Evolutionary conservation across 108 stramenopile genomes (phyloP), one percentile per base, ranked within the genome.

Genomic region (Bacterosira constricta): DNA sequence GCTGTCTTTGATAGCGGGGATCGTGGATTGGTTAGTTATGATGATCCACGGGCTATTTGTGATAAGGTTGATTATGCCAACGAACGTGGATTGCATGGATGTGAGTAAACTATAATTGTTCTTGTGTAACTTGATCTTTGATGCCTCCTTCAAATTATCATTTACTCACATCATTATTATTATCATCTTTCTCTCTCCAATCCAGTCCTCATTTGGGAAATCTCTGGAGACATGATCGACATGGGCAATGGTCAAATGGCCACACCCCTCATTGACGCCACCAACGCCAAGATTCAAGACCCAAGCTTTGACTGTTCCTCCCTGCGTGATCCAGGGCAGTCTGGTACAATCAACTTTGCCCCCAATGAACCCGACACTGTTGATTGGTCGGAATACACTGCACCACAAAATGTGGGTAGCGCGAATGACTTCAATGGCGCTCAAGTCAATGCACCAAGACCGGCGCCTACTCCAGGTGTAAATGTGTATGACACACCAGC

Each of bases 21-120:
- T n/a, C 73, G 41, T 42, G 41, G 79, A 12, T 7, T 80, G 27
- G 74, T 75, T 18, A 75, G 61, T 36, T 80, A 75, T 38, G 79
- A 80, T 56, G 79, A 80, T 62, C 37, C 67, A 1, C 23, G 74
- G 26, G 79, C 79, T 12, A 80, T 80, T 30, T 80, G 79, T 38
- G 79, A 80, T 37, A 80, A 80, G 34, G 74, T 76, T 15, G 53
- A 75, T 21, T 80, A 80, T 46, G 79, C 74, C 39, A 69, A 63
- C 25, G 44, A 80, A 30, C 54, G 69, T 35, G 79, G 69, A 17
- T 45, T 75, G 37, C 25, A 69, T 76, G 79, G 79, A 45, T 80
- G 61, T 63, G 39, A 51, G 59, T 71, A 46, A 17, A 47, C 49
- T 44, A 10, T 44, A 21, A 37, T 23, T 30, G 42, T 69, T 39